A percentile compares a stretch with the other conserved stretches of the same genome.
phyloP scores from a whole-genome alignment of 371 early-diverging fungal species.

The Apophysomyces ossiformis region DNA sequence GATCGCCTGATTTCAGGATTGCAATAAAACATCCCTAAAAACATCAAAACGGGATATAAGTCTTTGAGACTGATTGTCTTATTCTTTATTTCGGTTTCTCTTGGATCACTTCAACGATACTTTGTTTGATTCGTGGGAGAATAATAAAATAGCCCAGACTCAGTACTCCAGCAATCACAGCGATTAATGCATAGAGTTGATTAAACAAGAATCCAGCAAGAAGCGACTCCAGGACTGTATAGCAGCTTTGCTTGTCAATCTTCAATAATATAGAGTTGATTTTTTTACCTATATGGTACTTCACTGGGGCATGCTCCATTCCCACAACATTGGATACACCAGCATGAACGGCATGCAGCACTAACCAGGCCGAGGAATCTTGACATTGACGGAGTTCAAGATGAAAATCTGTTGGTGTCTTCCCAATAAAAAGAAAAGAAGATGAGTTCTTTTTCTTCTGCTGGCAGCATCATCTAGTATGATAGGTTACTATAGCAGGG shows the following conservation, averaged over 20 bases:
- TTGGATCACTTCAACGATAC: background rate
- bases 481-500: conserved; percentile 42
- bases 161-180: conserved; percentile 20
- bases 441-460: background rate
- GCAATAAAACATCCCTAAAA: background rate
- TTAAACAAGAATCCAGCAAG: conserved; percentile 39
- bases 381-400: conserved; percentile 20
- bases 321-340: conserved; percentile 36
- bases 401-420: conserved; percentile 47
- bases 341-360: conserved; percentile 32
- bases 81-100: background rate
- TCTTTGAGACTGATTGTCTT: no score
- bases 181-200: conserved; percentile 35
- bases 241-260: background rate
- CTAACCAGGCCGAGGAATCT: conserved; percentile 12
- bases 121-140: conserved; percentile 18
- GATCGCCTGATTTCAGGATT: conserved; percentile 20
- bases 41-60: background rate
- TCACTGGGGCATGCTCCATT: conserved; percentile 26
- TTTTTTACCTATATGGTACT: conserved; percentile 40
- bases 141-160: conserved; percentile 24
- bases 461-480: background rate
- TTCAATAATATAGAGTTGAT: background rate
- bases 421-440: background rate
- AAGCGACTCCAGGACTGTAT: conserved; percentile 31